Base-by-base conservation (phyloP, 108 stramenopile genomes). In the Hondaea fermentalgiana region DNA sequence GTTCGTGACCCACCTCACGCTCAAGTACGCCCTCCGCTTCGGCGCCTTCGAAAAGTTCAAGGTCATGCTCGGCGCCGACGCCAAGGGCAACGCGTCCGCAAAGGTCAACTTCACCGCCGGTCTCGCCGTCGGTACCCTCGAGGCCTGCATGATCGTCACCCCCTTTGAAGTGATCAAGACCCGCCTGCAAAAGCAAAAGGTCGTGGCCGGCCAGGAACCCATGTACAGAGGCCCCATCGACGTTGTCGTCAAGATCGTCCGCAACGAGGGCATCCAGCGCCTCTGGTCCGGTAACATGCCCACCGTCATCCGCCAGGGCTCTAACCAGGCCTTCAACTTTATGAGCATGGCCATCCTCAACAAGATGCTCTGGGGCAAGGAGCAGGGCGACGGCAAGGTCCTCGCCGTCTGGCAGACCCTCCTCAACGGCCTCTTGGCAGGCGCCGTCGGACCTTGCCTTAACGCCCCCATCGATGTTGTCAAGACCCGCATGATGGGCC, bases 281-380 rank as follows among this genome's bases (percentile, higher is more conserved):
- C 49, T 91, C 51, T 91, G 94, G 96, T 98, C 98, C 91, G 93
- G 93, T 23, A 87, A 93, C 21, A 95, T 97, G 6, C 98, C 98
- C 51, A 99, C 98, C 51, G 97, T 97, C 95, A 87, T 98, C 71
- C 94, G 98, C 55, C 98, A 99, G 92, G 98, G 98, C 10, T 97
- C 96, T 93, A 99, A 99, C 92, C 98, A 99, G 91, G 98, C 98
- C 5, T 97, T 98, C 72, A 99, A 99, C 90, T 99, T 99, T 90
- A 97, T 97, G 5, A 95, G 89, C 17, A 98, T 98, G 92, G 96
- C 96, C 87, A 90, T 90, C 51, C 92, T 96, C 90, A 98, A 98
- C 92, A 89, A 93, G 35, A 44, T 89, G 57, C 53, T 89, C 87
- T 71, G 87, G 23, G 89, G 69, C 42, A 89, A 72, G 60, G 53